These are phyloP conservation scores for Tardiomyces depauwii DNA, from an alignment of 1,139 yeast species.

Conservation along the genomic window DNA sequence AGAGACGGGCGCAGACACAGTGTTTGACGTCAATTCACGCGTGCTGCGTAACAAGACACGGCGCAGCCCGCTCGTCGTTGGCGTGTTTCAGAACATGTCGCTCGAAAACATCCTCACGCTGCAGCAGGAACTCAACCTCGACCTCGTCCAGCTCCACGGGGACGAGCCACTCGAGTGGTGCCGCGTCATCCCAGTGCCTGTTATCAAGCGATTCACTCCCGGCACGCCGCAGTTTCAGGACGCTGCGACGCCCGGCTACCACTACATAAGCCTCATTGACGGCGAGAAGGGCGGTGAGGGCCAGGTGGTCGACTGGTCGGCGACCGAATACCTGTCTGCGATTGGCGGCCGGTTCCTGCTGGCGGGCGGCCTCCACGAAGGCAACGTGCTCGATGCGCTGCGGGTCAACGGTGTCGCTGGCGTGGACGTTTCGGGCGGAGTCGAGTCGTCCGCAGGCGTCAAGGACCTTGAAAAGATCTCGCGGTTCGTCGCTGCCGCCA, in stretches of 20 bases:
- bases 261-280: conserved; percentile 58
- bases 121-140: conserved; percentile 43
- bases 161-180: conserved; percentile 58
- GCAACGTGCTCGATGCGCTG: conserved; percentile 49
- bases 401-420: conserved; percentile 51
- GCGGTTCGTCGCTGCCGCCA: conserved; percentile 45
- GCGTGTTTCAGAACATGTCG: conserved; percentile 81
- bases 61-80: conserved; percentile 68
- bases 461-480: conserved; percentile 58
- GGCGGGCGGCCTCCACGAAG: conserved; percentile 85
- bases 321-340: conserved; percentile 31
- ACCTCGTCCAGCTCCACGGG: conserved; percentile 85
- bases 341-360: conserved; percentile 44
- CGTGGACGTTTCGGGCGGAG: conserved; percentile 94
- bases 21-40: conserved; percentile 13
- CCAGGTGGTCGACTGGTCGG: conserved; percentile 57
- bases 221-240: conserved; percentile 33
- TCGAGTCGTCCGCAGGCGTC: conserved; percentile 54
- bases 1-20: not conserved
- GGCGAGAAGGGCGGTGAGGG: conserved; percentile 94
- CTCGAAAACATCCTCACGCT: conserved; percentile 44
- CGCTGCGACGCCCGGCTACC: conserved; percentile 29
- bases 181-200: conserved; percentile 40
- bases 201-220: conserved; percentile 68
- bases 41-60: conserved; percentile 9